phyloP scores from a whole-genome alignment of 1,284 basidiomycete species.

The Takashimella tepidaria region DNA sequence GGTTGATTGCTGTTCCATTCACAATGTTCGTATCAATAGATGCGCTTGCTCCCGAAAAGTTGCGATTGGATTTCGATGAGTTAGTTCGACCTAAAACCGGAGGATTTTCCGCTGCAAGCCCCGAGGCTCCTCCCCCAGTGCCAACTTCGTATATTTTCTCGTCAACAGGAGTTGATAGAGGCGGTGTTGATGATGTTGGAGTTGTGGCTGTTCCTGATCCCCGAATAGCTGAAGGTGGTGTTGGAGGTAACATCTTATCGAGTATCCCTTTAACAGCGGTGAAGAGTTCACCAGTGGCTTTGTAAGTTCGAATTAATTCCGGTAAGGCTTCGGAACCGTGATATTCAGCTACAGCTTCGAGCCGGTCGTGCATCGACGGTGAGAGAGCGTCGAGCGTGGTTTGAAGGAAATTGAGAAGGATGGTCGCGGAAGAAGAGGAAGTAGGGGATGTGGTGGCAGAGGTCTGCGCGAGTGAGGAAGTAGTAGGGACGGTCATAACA shows the following conservation, averaged over 20 bases:
- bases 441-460: conserved; percentile 55
- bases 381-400: conserved; percentile 69
- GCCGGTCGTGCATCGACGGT: conserved; percentile 71
- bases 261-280: conserved; percentile 64
- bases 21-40: not conserved
- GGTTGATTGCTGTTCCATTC: not conserved
- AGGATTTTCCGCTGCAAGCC: not conserved
- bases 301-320: conserved; percentile 65
- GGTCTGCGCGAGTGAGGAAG: too few relatives aligned
- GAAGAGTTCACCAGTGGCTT: conserved; percentile 74
- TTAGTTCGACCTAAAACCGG: not conserved
- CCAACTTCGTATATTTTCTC: too few relatives aligned
- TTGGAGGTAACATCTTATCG: conserved; percentile 54
- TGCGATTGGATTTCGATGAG: conserved; percentile 4
- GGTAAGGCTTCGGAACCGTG: conserved; percentile 61
- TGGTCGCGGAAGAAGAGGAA: conserved; percentile 57
- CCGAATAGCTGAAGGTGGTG: conserved; percentile 3
- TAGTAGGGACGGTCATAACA: too few relatives aligned
- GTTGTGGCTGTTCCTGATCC: conserved; percentile 1
- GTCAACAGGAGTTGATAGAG: not conserved
- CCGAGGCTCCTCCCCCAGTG: too few relatives aligned
- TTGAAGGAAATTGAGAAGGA: conserved; percentile 72
- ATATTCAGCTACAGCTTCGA: conserved; percentile 61
- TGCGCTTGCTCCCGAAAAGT: conserved; percentile 16
- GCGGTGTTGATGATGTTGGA: not conserved